phyloP scores from a whole-genome alignment of 2,329 filamentous ascomycete genomes.

The Diplodia scrobiculata region DNA sequence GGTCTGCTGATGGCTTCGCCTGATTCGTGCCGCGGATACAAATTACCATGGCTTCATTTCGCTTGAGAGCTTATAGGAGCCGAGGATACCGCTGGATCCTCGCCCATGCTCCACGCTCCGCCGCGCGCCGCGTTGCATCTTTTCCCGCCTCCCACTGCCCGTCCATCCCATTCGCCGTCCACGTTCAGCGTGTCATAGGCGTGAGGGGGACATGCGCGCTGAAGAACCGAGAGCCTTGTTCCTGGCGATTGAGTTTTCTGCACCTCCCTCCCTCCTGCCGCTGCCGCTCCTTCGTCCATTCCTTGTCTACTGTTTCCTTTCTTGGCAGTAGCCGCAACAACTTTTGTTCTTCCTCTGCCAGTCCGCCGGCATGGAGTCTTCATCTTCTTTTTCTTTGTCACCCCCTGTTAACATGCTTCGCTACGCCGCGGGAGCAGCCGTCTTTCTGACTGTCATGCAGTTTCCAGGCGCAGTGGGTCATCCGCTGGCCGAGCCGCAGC shows the following conservation, averaged over 20 bases:
- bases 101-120: constrained; percentile 8
- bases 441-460: constrained; percentile 22
- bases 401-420: constrained; percentile 7
- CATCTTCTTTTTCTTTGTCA: constrained; percentile 1
- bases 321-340: constrained; percentile 11
- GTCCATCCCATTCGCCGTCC: background rate
- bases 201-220: background rate
- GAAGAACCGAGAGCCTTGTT: background rate
- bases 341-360: constrained; percentile 1
- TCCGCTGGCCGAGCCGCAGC: constrained; percentile 4
- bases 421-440: constrained; percentile 3
- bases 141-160: background rate
- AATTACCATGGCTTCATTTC: constrained; percentile 10
- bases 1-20: constrained; percentile 17
- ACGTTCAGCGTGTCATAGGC: background rate
- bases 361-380: background rate
- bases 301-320: constrained; percentile 17
- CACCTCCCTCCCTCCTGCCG: background rate
- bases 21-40: constrained; percentile 7
- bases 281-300: constrained; percentile 7
- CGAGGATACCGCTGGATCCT: constrained; percentile 5
- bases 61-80: constrained; percentile 18
- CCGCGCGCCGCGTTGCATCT: background rate
- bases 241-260: background rate
- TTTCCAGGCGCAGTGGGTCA: constrained; percentile 12